Conservation (phyloP, 768 basidiomycete species). For the Lactarius indigo region DNA sequence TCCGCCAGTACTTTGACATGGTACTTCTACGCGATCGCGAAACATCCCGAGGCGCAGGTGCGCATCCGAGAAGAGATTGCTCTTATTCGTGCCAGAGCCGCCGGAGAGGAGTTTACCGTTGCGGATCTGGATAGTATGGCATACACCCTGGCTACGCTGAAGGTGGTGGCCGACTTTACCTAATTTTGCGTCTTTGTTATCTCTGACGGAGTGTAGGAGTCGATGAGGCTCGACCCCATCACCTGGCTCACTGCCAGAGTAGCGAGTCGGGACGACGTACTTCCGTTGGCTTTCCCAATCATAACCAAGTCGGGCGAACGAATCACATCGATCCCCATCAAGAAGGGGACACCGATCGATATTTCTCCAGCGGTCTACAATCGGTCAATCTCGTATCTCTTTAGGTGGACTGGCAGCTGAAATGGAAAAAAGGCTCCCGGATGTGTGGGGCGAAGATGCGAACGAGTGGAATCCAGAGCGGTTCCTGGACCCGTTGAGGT, state of each 20-base stretch:
- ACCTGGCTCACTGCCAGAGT: neutral
- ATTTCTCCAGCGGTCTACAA: constrained; percentile 2
- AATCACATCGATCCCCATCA: constrained; percentile 10
- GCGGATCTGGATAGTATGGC: neutral
- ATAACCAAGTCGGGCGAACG: constrained; percentile 11
- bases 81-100: constrained; percentile 6
- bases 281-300: constrained; percentile 9
- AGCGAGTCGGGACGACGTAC: constrained; percentile 5
- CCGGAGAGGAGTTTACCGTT: neutral
- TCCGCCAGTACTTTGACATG: neutral
- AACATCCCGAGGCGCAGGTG: constrained; percentile 1
- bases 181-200: no score
- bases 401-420: no score
- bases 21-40: neutral
- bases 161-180: constrained; percentile 3
- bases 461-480: constrained; percentile 13
- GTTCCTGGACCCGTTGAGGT: constrained; percentile 2
- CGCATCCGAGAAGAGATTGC: constrained; percentile 21
- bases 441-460: constrained; percentile 13
- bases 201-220: neutral
- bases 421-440: neutral
- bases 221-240: constrained; percentile 1
- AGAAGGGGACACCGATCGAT: constrained; percentile 7
- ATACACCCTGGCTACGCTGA: neutral
- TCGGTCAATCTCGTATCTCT: neutral